Conservation (phyloP, 2,329 filamentous ascomycete genomes). For the Epichloe uncinata region DNA sequence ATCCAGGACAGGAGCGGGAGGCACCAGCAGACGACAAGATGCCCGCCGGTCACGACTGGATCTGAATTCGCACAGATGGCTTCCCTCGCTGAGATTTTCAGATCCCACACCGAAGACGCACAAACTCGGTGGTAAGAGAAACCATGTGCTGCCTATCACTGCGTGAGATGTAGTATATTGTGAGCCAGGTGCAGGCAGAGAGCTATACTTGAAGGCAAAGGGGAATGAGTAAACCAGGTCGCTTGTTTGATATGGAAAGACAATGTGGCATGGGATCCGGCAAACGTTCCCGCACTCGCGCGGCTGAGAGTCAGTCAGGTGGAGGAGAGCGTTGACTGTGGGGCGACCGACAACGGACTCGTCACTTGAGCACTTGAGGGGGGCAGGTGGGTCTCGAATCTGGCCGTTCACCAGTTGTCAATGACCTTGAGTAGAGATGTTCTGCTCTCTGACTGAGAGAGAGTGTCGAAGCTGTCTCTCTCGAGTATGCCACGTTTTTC, state of each 20-base stretch:
- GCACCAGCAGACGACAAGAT: neutral
- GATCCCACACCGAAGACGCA: neutral
- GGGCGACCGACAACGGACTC: neutral
- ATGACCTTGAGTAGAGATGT: too few species aligned
- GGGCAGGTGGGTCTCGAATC: too few species aligned
- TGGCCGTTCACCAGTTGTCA: too few species aligned
- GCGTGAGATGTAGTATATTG: neutral
- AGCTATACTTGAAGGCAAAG: neutral
- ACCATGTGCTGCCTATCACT: neutral
- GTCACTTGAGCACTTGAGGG: too few species aligned
- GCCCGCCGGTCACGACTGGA: neutral
- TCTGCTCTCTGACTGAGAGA: too few species aligned
- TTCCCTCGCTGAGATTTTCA: neutral
- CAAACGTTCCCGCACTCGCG: neutral
- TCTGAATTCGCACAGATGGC: neutral
- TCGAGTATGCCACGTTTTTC: too few species aligned
- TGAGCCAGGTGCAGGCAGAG: neutral
- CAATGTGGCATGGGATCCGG: neutral
- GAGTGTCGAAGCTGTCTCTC: too few species aligned
- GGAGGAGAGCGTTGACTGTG: neutral
- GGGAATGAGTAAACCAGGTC: neutral
- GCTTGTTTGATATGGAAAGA: neutral
- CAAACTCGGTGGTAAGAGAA: too few species aligned
- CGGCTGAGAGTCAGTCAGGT: neutral
- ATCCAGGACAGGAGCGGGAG: too few species aligned